Percentiles rank a stretch among this genome's conserved stretches.
These are phyloP conservation scores for Colletotrichum aenigma DNA, from an alignment of 2,329 filamentous ascomycete species.

Conservation along the genomic window DNA sequence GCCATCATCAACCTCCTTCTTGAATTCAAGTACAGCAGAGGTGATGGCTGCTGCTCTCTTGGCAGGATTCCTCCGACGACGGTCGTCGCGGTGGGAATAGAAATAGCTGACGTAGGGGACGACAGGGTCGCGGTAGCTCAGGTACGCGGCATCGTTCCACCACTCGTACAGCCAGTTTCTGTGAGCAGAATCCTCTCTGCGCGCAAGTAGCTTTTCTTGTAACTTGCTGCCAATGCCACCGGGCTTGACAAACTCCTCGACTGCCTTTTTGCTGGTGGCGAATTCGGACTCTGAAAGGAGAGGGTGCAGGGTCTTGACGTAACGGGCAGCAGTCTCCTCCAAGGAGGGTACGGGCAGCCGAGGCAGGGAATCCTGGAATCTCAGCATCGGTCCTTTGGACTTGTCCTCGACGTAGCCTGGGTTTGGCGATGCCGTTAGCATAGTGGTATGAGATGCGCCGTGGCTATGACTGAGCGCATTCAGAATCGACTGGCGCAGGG, in stretches of 20 bases:
- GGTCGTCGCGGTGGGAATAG: conserved; percentile 96
- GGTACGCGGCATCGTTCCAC: conserved; percentile 97
- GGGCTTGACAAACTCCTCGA: conserved; percentile 87
- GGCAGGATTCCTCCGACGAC: conserved; percentile 81
- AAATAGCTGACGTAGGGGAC: conserved; percentile 99
- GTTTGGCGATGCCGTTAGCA: not conserved
- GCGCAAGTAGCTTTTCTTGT: conserved; percentile 84
- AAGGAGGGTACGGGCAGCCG: conserved; percentile 80
- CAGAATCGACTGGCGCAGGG: not conserved
- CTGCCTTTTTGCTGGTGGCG: conserved; percentile 77
- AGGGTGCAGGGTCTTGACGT: conserved; percentile 80
- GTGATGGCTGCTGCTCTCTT: conserved; percentile 93
- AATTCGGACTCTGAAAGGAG: conserved; percentile 73
- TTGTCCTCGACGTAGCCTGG: conserved; percentile 80
- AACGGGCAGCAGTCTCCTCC: conserved; percentile 80
- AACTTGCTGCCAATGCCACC: conserved; percentile 82
- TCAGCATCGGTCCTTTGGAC: conserved; percentile 79
- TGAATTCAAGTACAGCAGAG: conserved; percentile 88
- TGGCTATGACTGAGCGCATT: not conserved
- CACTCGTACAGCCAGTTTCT: conserved; percentile 98
- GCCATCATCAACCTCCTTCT: conserved; percentile 83
- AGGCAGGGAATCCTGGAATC: conserved; percentile 86
- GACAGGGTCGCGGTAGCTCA: conserved; percentile 91
- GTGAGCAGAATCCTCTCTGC: conserved; percentile 76
- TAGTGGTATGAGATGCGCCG: not conserved